Evolutionary conservation across 2,329 filamentous ascomycete species (phyloP), one percentile per base, ranked within the genome.

Genomic region (Aspergillus texensis): DNA sequence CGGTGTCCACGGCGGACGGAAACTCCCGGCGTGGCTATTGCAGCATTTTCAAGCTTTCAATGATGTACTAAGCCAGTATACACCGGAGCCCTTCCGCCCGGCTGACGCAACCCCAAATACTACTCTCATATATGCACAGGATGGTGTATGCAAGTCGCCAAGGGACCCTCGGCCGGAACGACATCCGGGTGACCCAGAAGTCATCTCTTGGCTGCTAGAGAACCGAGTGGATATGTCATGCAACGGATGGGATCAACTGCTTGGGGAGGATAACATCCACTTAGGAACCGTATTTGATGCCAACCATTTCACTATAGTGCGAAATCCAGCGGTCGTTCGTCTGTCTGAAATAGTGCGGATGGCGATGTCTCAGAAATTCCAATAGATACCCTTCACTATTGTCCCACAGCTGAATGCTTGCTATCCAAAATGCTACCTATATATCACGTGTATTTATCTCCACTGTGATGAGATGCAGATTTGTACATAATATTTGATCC

Each of bases 131-230:
- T 58, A 41, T 26, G 56, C 56, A 24, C 21, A 46, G 26, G 56
- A 58, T 34, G 56, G 56, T 6, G 56, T 58, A 39, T 52, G 48
- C 19, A 52, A 52, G 19, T 21, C 28, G 4, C 16, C 48, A 5
- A 8, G 16, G 4, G 77, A 78, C 67, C 75, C 77, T 30, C 69
- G 72, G 24, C 79, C 78, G 11, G 76, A 74, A n/a, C 74, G 75
- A 32, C 72, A 75, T 4, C 73, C 74, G 16, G 75, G 78, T 61
- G 81, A 83, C 58, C 79, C 80, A 0, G 75, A 79, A 58, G 80
- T 79, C 62, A 82, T 84, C 81, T 76, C 77, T 55, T 84, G 80
- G 77, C 67, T 84, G 62, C 69, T 82, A 45, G 79, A 83, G 59
- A 79, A 81, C 62, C 74, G 82, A 41, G 79, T 74, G 10, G 79